phyloP scores from a whole-genome alignment of 2,329 filamentous ascomycete species.

The Exutisphaerella laricina region DNA sequence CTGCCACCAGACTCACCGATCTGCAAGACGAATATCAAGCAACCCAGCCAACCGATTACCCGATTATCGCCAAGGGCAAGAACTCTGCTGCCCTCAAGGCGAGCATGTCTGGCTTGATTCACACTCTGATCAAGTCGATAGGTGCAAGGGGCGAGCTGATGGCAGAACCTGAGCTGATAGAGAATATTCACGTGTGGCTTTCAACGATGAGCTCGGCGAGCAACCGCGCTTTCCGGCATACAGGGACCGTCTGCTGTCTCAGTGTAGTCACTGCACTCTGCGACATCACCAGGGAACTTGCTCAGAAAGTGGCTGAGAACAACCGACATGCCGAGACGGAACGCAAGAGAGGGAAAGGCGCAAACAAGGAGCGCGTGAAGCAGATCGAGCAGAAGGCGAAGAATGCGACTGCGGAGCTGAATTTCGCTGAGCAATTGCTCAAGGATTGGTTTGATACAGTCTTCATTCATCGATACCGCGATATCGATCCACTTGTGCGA shows the following conservation, averaged over 20 bases:
- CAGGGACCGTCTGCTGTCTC: constrained; percentile 77
- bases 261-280: constrained; percentile 75
- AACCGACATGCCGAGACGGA: constrained; percentile 76
- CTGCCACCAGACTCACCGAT: constrained; percentile 69
- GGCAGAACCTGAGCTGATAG: constrained; percentile 67
- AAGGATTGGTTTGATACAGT: constrained; percentile 86
- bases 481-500: constrained; percentile 83
- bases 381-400: constrained; percentile 67
- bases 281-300: constrained; percentile 63
- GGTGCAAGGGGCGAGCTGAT: constrained; percentile 80
- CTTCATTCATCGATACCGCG: constrained; percentile 92
- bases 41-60: constrained; percentile 72
- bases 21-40: constrained; percentile 84
- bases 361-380: constrained; percentile 72
- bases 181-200: constrained; percentile 87
- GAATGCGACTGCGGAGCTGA: constrained; percentile 63
- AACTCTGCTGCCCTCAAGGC: constrained; percentile 67
- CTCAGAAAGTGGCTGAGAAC: constrained; percentile 66
- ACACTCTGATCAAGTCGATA: constrained; percentile 67
- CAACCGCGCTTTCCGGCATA: constrained; percentile 88
- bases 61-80: constrained; percentile 76
- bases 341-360: constrained; percentile 58
- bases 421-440: constrained; percentile 64
- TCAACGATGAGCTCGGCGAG: constrained; percentile 83
- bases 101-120: constrained; percentile 72